Base-by-base conservation (phyloP, 2,329 filamentous ascomycete species). In the Pseudocercospora crystallina region DNA sequence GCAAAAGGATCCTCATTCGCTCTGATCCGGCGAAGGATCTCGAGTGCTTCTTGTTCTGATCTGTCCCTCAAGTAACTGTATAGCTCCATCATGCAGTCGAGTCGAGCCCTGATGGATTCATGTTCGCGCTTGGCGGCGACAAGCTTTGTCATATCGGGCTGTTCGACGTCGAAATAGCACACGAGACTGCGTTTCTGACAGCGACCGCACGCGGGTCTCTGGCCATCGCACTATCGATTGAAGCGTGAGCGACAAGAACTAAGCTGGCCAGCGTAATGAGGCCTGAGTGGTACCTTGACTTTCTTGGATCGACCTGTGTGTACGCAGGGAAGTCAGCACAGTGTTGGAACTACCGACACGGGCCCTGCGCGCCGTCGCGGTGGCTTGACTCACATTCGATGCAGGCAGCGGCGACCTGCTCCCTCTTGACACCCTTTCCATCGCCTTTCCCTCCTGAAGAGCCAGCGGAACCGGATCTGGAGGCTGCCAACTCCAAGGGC, bases 331-430 rank as follows among this genome's bases (percentile, higher is more conserved):
- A 26, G 20, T 26, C 20, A 26, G 20, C 20, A 26, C 20, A 26
- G 20, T 26, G 20, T 26, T 26, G 3, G 20, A 7, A 26, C 20
- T 3, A 26, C 20, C 20, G 20, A 26, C 20, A 26, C 20, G 20
- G 20, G 20, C 20, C 20, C 3, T 26, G 20, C 20, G 20, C 20
- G 20, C 4, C 20, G 20, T 7, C 7, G 20, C 20, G 20, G 20
- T 26, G 20, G 20, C 20, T 26, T 26, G 20, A 26, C 20, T 26
- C 20, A 26, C 46, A 49, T 40, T 49, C 30, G 12, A 49, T 38
- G 26, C 46, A 49, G 10, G 46, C 46, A 9, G 46, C 46, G 2
- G 46, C 46, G n/a, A 49, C 46, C 33, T 49, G 46, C 39, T 49
- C 46, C 31, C 46, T n/a, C 32, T 49, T 49, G 5, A 33, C 31